These are phyloP conservation scores for Plantago lanceolata DNA, from an alignment of 305 asterid species.

Conservation along the genomic window DNA sequence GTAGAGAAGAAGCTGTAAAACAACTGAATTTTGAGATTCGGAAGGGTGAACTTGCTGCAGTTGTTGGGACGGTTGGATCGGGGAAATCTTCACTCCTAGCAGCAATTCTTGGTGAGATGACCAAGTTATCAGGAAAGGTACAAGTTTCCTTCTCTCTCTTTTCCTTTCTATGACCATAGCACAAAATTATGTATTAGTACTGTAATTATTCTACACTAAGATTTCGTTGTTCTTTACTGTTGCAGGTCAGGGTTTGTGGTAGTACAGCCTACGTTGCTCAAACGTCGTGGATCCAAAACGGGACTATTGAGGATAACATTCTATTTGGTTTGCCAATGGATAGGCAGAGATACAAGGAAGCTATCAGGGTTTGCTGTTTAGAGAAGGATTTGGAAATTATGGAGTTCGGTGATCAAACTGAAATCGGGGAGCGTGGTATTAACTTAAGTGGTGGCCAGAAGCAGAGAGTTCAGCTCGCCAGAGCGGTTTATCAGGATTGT, in stretches of 20 bases:
- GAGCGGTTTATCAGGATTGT: conserved; percentile 92
- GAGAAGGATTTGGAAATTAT: conserved; percentile 93
- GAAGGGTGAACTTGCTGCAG: conserved; percentile 74
- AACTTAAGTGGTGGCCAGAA: too few relatives aligned
- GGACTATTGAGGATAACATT: conserved; percentile 82
- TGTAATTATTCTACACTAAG: not conserved
- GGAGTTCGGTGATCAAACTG: conserved; percentile 97
- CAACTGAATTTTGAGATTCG: conserved; percentile 45
- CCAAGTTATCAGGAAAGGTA: conserved; percentile 84
- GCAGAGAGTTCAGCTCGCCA: conserved; percentile 89
- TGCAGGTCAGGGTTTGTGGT: conserved; percentile 76
- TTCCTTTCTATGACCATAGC: too few relatives aligned
- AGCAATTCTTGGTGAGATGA: conserved; percentile 90
- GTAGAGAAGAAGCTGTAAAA: conserved; percentile 47
- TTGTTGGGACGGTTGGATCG: conserved; percentile 94
- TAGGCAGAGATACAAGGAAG: conserved; percentile 59
- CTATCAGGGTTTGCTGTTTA: conserved; percentile 71
- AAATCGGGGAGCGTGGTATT: conserved; percentile 98
- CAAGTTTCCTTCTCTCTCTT: not conserved
- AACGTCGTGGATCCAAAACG: conserved; percentile 93
- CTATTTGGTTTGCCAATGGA: conserved; percentile 66
- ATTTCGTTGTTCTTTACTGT: conserved; percentile 3
- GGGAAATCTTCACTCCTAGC: conserved; percentile 90
- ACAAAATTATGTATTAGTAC: not conserved
- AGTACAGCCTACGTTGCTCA: conserved; percentile 93